Percentiles rank a stretch among this genome's conserved stretches.
Conservation (phyloP, 805 yeast genomes). For the Nakazawaea wyomingensis region DNA sequence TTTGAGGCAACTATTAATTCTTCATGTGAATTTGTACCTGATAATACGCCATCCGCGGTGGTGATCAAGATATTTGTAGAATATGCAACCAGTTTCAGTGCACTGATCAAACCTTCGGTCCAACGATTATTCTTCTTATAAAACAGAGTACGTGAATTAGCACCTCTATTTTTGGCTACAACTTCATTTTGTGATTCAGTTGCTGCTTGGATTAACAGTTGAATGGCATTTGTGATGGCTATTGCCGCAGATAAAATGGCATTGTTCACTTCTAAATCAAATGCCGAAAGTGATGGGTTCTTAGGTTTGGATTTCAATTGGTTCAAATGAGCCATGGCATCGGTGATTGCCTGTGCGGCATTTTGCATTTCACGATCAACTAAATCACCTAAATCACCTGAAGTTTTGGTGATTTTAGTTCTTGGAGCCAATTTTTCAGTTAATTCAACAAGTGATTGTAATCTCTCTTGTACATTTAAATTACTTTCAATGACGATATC, state of each 20-base stretch:
- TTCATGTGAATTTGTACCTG: constrained; percentile 62
- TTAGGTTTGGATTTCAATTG: constrained; percentile 42
- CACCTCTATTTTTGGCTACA: constrained; percentile 63
- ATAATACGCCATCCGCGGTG: constrained; percentile 82
- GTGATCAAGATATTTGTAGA: constrained; percentile 77
- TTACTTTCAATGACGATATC: constrained; percentile 76
- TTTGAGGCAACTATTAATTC: constrained; percentile 86
- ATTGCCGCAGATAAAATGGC: constrained; percentile 74
- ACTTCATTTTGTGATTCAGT: constrained; percentile 80
- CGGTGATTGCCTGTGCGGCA: constrained; percentile 65
- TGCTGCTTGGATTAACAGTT: constrained; percentile 66
- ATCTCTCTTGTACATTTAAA: constrained; percentile 62
- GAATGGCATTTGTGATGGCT: constrained; percentile 75
- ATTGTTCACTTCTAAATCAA: constrained; percentile 65
- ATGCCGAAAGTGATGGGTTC: constrained; percentile 47
- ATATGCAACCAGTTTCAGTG: constrained; percentile 80
- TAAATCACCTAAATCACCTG: constrained; percentile 59
- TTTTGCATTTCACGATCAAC: constrained; percentile 70
- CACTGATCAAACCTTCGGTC: constrained; percentile 91
- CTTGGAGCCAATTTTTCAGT: constrained; percentile 54
- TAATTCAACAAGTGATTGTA: constrained; percentile 52
- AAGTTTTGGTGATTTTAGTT: constrained; percentile 21
- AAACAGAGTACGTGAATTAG: constrained; percentile 62
- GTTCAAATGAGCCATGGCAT: constrained; percentile 58
- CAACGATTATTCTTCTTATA: constrained; percentile 85